phyloP scores from a whole-genome alignment of 345 rosid species.

The Eucalyptus curtisii region DNA sequence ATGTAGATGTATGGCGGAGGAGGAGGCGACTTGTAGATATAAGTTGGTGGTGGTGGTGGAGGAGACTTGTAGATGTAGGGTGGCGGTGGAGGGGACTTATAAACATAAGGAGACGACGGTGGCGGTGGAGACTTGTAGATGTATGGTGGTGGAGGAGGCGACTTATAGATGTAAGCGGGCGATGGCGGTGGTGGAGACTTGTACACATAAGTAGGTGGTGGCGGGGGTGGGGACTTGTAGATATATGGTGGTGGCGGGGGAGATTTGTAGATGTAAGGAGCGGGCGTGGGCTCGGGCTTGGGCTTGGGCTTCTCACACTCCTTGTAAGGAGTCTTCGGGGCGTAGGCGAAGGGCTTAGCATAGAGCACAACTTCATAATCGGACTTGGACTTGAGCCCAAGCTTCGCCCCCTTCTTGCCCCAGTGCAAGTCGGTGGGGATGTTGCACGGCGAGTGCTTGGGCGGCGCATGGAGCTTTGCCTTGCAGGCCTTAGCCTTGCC shows the following conservation, averaged over 20 bases:
- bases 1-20: slow-evolving; percentile 4
- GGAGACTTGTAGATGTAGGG: slow-evolving; percentile 19
- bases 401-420: slow-evolving; percentile 45
- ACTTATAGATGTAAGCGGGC: slow-evolving; percentile 3
- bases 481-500: slow-evolving; percentile 41
- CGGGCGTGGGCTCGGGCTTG: background rate
- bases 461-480: slow-evolving; percentile 51
- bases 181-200: slow-evolving; percentile 13
- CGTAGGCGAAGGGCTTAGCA: slow-evolving; percentile 57
- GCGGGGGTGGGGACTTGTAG: slow-evolving; percentile 21
- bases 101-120: background rate
- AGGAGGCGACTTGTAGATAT: slow-evolving; percentile 17
- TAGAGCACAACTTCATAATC: slow-evolving; percentile 44
- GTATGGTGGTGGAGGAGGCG: slow-evolving; percentile 23
- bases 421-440: slow-evolving; percentile 31
- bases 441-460: slow-evolving; percentile 46
- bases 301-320: slow-evolving; percentile 42
- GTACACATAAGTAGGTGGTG: slow-evolving; percentile 7
- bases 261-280: slow-evolving; percentile 41
- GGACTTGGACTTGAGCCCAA: slow-evolving; percentile 47
- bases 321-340: slow-evolving; percentile 45
- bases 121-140: slow-evolving; percentile 21
- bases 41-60: slow-evolving; percentile 18
- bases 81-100: slow-evolving; percentile 27
- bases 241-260: slow-evolving; percentile 19